Evolutionary conservation across 345 rosid genomes (phyloP).

Genomic region (Rhodomyrtus tomentosa): DNA sequence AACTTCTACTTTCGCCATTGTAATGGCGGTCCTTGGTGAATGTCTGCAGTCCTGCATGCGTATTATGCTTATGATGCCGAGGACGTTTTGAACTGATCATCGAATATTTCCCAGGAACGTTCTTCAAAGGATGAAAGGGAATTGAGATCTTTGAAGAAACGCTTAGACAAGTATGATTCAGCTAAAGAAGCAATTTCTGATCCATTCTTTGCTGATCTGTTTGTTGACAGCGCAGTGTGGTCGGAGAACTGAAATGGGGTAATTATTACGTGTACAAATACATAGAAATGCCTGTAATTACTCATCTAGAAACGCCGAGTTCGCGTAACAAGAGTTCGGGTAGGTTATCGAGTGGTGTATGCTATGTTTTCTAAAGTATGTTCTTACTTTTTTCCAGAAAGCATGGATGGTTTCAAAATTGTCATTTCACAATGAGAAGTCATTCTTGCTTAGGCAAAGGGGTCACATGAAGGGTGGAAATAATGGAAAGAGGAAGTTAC

Average conservation of each 20-base stretch:
- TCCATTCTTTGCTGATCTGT: constrained; percentile 56
- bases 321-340: neutral
- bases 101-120: constrained; percentile 34
- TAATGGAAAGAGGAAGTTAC: too few relatives aligned
- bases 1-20: neutral
- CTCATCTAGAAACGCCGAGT: neutral
- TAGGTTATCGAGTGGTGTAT: neutral
- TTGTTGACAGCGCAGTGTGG: constrained; percentile 9
- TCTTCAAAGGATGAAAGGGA: constrained; percentile 64
- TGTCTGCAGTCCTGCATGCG: neutral
- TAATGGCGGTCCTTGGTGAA: neutral
- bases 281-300: neutral
- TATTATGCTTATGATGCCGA: neutral
- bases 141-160: constrained; percentile 69
- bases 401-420: too few relatives aligned
- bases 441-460: too few relatives aligned
- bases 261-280: neutral
- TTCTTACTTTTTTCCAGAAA: too few relatives aligned
- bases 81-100: neutral
- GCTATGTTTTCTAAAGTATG: neutral
- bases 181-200: constrained; percentile 74
- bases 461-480: too few relatives aligned
- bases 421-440: too few relatives aligned
- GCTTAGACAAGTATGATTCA: constrained; percentile 59
- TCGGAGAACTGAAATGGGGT: neutral